Evolutionary conservation across 2,329 filamentous ascomycete species (phyloP), one percentile per base, ranked within the genome.

Genomic region (Sclerotinia spermophila): DNA sequence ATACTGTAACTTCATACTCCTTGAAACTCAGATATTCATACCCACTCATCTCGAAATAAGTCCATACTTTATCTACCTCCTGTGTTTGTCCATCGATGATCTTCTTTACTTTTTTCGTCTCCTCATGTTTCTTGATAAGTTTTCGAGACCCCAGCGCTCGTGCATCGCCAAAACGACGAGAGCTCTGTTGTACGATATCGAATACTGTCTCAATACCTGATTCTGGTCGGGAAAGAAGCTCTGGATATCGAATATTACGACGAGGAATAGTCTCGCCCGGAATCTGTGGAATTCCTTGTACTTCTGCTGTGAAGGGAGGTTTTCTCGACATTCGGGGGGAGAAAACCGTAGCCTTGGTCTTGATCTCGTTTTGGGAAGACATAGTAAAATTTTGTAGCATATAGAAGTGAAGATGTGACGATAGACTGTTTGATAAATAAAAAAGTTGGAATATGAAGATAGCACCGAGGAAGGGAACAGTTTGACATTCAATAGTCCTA

Each of bases 51-150:
- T 96, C 93, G 79, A 93, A 96, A 82, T 92, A 96, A 70, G 90
- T 91, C 93, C 93, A 96, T 78, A 92, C 86, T 88, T 96, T 96
- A 80, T 95, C 91, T 40, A 94, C 87, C 81, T 94, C 87, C 77
- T 87, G 83, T 84, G 95, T 90, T 78, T 90, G 86, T 74, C 93
- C 93, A 79, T 96, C 92, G 59, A 96, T 84, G 71, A 94, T 86
- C 86, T 94, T 96, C 87, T 95, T 96, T 80, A 96, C 84, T 85
- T 93, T 95, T 85, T 95, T 96, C 77, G 88, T 92, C 82, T 96
- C 93, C 76, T 90, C 86, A 80, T 96, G 92, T 48, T 89, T 90
- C 81, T 90, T 87, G 81, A 96, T 82, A 72, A 96, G 85, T 80
- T 87, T 90, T 74, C 93, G 89, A 76, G 87, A 89, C 73, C 91